Base-by-base conservation (phyloP, 2,329 filamentous ascomycete genomes). In the Apiospora pterosperma region DNA sequence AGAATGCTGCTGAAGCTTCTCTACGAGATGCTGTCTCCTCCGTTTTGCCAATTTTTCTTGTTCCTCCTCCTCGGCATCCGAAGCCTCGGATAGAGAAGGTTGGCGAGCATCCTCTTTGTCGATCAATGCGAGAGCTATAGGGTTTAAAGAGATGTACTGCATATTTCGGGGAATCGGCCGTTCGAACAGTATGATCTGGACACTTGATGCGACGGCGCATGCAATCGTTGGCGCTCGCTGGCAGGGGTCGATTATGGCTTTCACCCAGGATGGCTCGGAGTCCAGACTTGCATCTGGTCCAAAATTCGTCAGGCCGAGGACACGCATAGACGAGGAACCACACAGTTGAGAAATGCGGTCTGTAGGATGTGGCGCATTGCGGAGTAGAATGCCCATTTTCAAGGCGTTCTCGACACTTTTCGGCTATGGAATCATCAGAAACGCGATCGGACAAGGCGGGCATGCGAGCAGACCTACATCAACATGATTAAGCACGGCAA, bases 131-230 rank as follows among this genome's bases (percentile, higher is more conserved):
- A 99, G 83, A 0, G 93, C 90, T 62, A 99, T 98, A 0, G 96
- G 95, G 34, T 88, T 87, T 23, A 97, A 82, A 1, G 96, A 99
- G 70, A 98, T 90, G 77, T 98, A 99, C 77, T 99, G 95, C 96
- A 99, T 98, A 63, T 89, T 87, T 36, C 85, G 88, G 0, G 96
- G 95, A 64, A 91, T 86, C 0, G 96, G 96, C 59, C 94, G 85
- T 71, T 97, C 89, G 77, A 96, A 99, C 64, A 96, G 84, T 65
- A 98, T 91, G 55, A 97, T 86, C 75, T 99, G 96, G 58, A 97
- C 87, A 58, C 89, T 92, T 23, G 91, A 83, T 5, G 88, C 88
- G 67, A 86, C 85, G 59, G 89, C 84, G 65, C 92, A 96, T 64
- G 87, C 88, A 66, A 99, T 89, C 41, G 84, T 85, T 2, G 95